Percentiles rank a stretch among this genome's conserved stretches.
Evolutionary conservation across 768 basidiomycete genomes (phyloP).

Genomic region (Suillus weaverae): DNA sequence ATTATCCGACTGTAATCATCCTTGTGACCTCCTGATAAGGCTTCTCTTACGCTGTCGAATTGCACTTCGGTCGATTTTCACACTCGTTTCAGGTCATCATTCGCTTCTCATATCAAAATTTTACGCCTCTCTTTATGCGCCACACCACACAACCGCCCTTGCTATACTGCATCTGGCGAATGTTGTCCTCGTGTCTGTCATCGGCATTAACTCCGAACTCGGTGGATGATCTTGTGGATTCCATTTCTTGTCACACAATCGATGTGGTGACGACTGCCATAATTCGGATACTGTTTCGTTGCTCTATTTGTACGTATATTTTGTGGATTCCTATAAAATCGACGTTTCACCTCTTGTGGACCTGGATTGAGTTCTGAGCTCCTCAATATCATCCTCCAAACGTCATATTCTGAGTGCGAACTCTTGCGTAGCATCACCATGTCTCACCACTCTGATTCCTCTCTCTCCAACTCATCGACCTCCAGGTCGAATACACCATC

Average conservation of each 20-base stretch:
- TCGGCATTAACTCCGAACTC: background rate
- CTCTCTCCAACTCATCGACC: conserved; percentile 19
- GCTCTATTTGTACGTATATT: conserved; percentile 8
- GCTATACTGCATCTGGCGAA: conserved; percentile 10
- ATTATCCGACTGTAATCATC: background rate
- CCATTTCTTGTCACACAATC: background rate
- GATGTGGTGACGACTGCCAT: background rate
- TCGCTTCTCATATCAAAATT: background rate
- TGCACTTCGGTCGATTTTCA: background rate
- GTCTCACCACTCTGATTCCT: conserved; percentile 16
- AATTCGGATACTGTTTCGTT: background rate
- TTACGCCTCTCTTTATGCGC: background rate
- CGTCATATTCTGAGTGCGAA: background rate
- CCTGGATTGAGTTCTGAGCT: background rate
- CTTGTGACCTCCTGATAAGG: background rate
- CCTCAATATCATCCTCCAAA: background rate
- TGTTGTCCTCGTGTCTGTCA: background rate
- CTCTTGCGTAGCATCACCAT: conserved; percentile 13
- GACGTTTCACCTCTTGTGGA: conserved; percentile 7
- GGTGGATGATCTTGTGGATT: background rate
- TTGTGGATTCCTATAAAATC: conserved; percentile 26
- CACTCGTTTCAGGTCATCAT: background rate
- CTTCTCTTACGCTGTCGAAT: background rate
- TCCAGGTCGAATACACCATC: conserved; percentile 24
- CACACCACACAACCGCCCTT: background rate